Evolutionary conservation across 1,139 yeast species (phyloP), one percentile per base, ranked within the genome.

Genomic region (Suhomyces bokatorum): DNA sequence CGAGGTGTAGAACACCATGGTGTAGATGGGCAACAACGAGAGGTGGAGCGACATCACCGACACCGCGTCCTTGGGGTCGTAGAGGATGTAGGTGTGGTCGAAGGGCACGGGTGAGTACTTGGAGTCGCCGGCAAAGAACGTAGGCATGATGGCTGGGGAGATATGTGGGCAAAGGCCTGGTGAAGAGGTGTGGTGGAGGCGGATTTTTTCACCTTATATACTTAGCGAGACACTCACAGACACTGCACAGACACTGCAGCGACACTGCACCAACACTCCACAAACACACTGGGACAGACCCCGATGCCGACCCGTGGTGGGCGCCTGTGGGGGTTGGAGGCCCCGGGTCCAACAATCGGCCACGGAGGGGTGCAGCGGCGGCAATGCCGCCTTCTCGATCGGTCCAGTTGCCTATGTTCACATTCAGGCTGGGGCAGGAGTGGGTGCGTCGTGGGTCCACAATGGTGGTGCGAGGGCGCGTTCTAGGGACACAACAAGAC

Each of bases 1-100:
- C 10, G 96, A 81, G 26, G 89, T 78, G 59, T 91, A 86, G 56
- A 87, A 87, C 22, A 88, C 81, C 68, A 91, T 76, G 32, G 89
- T 73, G 39, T 85, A 80, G 42, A 91, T 86, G 1, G 99, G 99
- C n/a, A 85, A 70, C 32, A 93, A 73, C 14, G 97, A 85, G 45
- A 87, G 76, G 43, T 85, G 80, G 2, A 95, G 97, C 15, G 83
- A 71, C 1, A 78, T 55, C 34, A 80, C 62, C 1, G 96, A 84
- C 11, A 87, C 41, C 11, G 69, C 53, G 56, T 85, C 95, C 14
- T 69, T 65, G 3, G 90, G 86, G 51, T 87, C 84, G 59, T 90
- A 93, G 27, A 87, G 70, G 31, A 93, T 86, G 60, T 86, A 86
- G 0, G 98, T 90, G 57, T 85, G 78, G 55, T 79, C 83, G 57